Conservation (phyloP, 495 filamentous ascomycete species). For the Penicillium malachiteum region DNA sequence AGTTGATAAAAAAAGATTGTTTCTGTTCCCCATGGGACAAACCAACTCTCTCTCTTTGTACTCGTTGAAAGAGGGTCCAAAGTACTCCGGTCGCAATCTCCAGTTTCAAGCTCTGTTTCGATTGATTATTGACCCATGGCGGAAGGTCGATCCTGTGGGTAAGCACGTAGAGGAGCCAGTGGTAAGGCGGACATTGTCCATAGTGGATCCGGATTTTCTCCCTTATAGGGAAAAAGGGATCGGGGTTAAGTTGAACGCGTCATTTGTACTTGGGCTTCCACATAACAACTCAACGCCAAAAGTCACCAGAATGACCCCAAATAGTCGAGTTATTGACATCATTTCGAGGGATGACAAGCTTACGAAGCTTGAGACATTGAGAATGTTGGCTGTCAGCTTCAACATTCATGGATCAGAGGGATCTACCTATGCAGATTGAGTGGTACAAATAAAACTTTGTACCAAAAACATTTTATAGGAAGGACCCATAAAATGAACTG, state of each 20-base stretch:
- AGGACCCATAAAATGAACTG: no score
- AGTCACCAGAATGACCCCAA: neutral
- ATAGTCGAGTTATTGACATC: slow-evolving; percentile 4
- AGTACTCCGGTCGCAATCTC: no score
- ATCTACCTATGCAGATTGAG: neutral
- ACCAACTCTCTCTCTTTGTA: no score
- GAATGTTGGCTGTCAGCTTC: slow-evolving; percentile 11
- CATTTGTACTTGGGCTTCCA: slow-evolving; percentile 1
- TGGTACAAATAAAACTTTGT: neutral
- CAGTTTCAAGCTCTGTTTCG: no score
- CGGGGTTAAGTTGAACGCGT: slow-evolving; percentile 12
- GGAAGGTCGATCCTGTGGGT: slow-evolving; percentile 11
- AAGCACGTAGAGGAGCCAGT: neutral
- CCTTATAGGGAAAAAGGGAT: slow-evolving; percentile 11
- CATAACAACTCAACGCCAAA: neutral
- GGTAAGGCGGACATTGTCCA: slow-evolving; percentile 13
- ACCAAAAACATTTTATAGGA: no score
- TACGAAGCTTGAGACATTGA: slow-evolving; percentile 8
- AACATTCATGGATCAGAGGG: slow-evolving; percentile 12
- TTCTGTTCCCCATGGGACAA: no score
- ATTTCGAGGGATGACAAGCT: neutral
- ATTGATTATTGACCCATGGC: neutral
- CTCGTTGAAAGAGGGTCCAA: no score
- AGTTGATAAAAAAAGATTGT: no score
- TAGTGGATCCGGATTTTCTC: slow-evolving; percentile 12